phyloP scores from a whole-genome alignment of 1,284 basidiomycete genomes.

The Fomitopsis betulina region DNA sequence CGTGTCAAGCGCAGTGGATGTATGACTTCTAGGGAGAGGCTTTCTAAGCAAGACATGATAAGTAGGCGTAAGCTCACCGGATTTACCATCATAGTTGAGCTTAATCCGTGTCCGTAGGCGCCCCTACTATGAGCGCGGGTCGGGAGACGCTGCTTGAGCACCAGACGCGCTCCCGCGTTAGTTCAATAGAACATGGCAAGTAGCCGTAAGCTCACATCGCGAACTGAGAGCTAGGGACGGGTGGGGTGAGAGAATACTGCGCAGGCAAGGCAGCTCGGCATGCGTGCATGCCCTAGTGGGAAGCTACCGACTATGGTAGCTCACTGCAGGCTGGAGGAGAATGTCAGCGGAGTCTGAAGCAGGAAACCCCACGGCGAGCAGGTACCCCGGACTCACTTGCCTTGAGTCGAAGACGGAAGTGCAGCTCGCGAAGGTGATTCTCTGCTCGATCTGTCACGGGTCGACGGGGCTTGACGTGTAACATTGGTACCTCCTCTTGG shows the following conservation, averaged over 20 bases:
- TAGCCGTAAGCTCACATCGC: background rate
- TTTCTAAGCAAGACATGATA: background rate
- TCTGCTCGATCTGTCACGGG: background rate
- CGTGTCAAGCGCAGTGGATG: background rate
- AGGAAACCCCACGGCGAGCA: background rate
- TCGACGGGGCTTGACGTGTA: background rate
- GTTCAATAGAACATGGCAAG: background rate
- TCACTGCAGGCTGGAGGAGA: background rate
- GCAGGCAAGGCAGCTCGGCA: background rate
- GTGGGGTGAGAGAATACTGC: background rate
- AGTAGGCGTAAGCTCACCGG: background rate
- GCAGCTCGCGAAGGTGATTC: background rate
- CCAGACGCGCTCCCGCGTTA: background rate
- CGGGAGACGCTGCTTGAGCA: background rate
- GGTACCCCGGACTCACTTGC: slow-evolving; percentile 1
- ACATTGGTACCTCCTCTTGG: background rate
- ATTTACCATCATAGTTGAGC: background rate
- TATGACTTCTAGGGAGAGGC: background rate
- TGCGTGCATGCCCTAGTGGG: background rate
- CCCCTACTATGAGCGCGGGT: background rate
- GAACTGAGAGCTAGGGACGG: background rate
- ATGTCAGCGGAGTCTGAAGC: background rate
- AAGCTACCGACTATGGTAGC: background rate
- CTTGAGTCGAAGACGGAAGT: background rate
- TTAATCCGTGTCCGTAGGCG: background rate